Evolutionary conservation across 441 rosid genomes (phyloP).

Genomic region (Macaranga tanarius): DNA sequence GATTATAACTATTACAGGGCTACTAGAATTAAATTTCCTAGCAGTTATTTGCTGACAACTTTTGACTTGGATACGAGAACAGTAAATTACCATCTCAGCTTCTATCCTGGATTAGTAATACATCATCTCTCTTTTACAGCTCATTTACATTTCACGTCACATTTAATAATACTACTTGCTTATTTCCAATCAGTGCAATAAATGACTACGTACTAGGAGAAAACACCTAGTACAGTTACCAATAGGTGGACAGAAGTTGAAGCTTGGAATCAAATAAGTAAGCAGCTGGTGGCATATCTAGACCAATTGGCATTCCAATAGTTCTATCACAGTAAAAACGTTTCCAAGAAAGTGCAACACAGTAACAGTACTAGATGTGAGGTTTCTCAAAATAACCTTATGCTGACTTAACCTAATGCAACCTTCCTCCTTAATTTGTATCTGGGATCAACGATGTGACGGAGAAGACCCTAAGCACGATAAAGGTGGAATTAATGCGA

Average conservation of each 20-base stretch:
- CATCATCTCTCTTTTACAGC: neutral
- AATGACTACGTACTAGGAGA: neutral
- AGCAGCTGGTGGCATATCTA: neutral
- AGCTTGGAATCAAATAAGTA: neutral
- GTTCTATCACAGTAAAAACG: conserved; percentile 1
- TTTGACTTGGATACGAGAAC: neutral
- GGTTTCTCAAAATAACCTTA: conserved; percentile 5
- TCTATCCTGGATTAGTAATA: neutral
- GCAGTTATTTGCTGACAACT: neutral
- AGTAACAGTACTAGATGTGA: neutral
- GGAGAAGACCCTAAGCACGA: conserved; percentile 29
- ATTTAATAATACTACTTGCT: neutral
- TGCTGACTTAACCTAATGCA: conserved; percentile 30
- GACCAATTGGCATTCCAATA: conserved; percentile 9
- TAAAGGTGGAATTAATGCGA: conserved; percentile 34
- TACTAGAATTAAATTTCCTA: neutral
- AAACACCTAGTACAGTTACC: neutral
- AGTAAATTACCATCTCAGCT: neutral
- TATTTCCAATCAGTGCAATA: neutral
- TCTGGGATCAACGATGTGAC: conserved; percentile 26
- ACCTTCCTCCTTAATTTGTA: conserved; percentile 21
- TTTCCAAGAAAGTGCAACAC: conserved; percentile 3
- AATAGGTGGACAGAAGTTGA: neutral
- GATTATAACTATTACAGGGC: neutral
- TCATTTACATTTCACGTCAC: neutral